Percentiles rank a stretch among this genome's conserved stretches.
phyloP scores from a whole-genome alignment of 495 filamentous ascomycete genomes.

The Hypoxylon rickii region DNA sequence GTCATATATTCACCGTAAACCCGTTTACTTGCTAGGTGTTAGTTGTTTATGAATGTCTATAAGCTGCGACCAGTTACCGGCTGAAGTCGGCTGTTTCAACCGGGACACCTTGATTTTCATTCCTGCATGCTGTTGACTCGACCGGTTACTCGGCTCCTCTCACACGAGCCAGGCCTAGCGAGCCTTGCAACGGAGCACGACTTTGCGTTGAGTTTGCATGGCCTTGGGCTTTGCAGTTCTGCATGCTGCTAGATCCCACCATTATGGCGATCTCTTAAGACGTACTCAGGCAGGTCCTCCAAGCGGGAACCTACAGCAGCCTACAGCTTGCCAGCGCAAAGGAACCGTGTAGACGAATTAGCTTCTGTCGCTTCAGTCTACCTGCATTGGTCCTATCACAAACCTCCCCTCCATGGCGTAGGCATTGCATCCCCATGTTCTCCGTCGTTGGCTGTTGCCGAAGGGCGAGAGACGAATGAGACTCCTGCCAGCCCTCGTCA shows the following conservation, averaged over 20 bases:
- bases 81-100: conserved; percentile 20
- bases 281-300: conserved; percentile 10
- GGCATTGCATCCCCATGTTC: conserved; percentile 26
- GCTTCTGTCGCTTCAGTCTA: conserved; percentile 10
- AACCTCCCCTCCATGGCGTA: conserved; percentile 25
- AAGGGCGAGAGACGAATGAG: conserved; percentile 27
- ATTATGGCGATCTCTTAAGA: conserved; percentile 11
- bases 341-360: conserved; percentile 13
- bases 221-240: conserved; percentile 5
- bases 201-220: neutral
- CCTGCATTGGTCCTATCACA: conserved; percentile 26
- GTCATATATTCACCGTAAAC: conserved; percentile 11
- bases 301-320: conserved; percentile 28
- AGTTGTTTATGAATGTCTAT: too few relatives aligned
- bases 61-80: conserved; percentile 1
- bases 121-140: conserved; percentile 4
- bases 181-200: conserved; percentile 4
- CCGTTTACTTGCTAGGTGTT: too few relatives aligned
- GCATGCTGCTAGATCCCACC: conserved; percentile 26
- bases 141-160: conserved; percentile 8
- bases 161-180: conserved; percentile 2
- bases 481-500: conserved; percentile 5
- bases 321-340: conserved; percentile 21
- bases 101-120: conserved; percentile 20
- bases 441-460: conserved; percentile 24